Conservation (phyloP, 768 basidiomycete genomes). For the Russula sp. region DNA sequence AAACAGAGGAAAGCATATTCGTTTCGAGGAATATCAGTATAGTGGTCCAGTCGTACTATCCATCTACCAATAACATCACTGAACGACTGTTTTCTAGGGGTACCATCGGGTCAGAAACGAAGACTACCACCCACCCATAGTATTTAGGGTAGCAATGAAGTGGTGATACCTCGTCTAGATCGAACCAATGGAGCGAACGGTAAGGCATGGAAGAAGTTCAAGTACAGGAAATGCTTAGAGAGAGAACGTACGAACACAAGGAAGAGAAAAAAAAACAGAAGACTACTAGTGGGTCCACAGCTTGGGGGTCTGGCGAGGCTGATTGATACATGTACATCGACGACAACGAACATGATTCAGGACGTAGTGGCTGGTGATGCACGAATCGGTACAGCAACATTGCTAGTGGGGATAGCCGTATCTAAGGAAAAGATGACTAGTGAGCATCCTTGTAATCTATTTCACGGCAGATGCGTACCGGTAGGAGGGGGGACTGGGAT, state of each 20-base stretch:
- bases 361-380: background rate
- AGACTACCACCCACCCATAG: background rate
- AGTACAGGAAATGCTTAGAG: too few relatives aligned
- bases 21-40: too few relatives aligned
- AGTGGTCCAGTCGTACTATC: too few relatives aligned
- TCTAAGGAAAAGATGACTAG: background rate
- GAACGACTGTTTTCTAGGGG: too few relatives aligned
- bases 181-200: background rate
- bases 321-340: background rate
- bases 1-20: too few relatives aligned
- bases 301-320: background rate
- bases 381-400: background rate
- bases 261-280: background rate
- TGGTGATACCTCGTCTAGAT: background rate
- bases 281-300: background rate
- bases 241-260: too few relatives aligned
- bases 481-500: background rate
- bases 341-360: background rate
- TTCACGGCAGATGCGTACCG: too few relatives aligned
- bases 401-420: background rate
- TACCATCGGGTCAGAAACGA: too few relatives aligned
- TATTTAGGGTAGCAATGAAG: background rate
- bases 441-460: background rate
- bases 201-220: too few relatives aligned
- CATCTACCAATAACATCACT: too few relatives aligned